A percentile compares a stretch with the other conserved stretches of the same genome.
Evolutionary conservation across 2,329 filamentous ascomycete species (phyloP).

Genomic region (Penicillium corylophilum): DNA sequence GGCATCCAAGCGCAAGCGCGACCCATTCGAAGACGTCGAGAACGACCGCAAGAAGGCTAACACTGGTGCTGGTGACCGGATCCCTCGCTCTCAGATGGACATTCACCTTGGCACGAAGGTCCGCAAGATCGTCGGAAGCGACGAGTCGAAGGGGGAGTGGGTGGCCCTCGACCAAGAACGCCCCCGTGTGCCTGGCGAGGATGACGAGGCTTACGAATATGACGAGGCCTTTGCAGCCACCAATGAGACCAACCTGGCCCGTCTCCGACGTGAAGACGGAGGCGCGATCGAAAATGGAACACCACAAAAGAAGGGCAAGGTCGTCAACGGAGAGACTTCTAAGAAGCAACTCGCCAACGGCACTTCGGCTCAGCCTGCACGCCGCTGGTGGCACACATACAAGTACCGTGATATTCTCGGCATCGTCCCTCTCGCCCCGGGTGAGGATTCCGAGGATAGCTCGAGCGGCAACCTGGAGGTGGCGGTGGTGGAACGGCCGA

Average conservation of each 20-base stretch:
- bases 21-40: slow-evolving; percentile 36
- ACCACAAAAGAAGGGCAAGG: slow-evolving; percentile 22
- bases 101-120: slow-evolving; percentile 49
- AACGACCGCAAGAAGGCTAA: slow-evolving; percentile 47
- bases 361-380: slow-evolving; percentile 28
- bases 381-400: slow-evolving; percentile 72
- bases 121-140: slow-evolving; percentile 46
- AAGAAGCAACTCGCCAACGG: slow-evolving; percentile 27
- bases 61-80: slow-evolving; percentile 57
- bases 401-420: slow-evolving; percentile 95
- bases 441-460: slow-evolving; percentile 29
- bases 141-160: slow-evolving; percentile 37
- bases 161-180: slow-evolving; percentile 34
- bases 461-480: slow-evolving; percentile 59
- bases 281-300: slow-evolving; percentile 19
- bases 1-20: slow-evolving; percentile 45
- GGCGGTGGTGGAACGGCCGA: slow-evolving; percentile 81
- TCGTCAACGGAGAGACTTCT: slow-evolving; percentile 15
- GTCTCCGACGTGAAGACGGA: slow-evolving; percentile 28
- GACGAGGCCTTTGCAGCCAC: slow-evolving; percentile 32
- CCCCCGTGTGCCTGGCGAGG: slow-evolving; percentile 24
- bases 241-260: slow-evolving; percentile 34
- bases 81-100: slow-evolving; percentile 45
- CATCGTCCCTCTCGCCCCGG: slow-evolving; percentile 56
- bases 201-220: slow-evolving; percentile 35